Evolutionary conservation across 2,329 filamentous ascomycete species (phyloP).

Genomic region (Pyricularia sp.): DNA sequence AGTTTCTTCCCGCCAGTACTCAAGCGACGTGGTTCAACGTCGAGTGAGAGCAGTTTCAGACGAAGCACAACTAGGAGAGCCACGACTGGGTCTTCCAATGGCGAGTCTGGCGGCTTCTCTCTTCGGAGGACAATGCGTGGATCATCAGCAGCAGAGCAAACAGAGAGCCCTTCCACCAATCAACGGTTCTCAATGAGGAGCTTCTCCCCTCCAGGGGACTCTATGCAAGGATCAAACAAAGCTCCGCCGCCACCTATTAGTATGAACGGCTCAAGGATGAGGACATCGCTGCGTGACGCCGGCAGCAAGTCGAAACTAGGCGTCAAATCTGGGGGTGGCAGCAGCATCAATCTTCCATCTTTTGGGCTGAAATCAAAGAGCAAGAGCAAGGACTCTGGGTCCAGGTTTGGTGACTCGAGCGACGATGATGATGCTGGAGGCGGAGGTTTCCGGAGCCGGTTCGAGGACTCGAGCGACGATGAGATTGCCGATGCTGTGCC

Average conservation of each 20-base stretch:
- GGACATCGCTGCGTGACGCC: constrained; percentile 5
- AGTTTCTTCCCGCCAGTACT: constrained; percentile 24
- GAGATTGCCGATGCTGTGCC: constrained; percentile 23
- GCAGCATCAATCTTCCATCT: constrained; percentile 29
- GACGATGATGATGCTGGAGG: constrained; percentile 41
- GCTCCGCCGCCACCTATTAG: constrained; percentile 12
- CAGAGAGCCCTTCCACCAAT: constrained; percentile 4
- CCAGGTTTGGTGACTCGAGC: constrained; percentile 53
- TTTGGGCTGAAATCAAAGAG: constrained; percentile 22
- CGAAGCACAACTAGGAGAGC: constrained; percentile 26
- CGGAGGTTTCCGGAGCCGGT: constrained; percentile 43
- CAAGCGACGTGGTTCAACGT: constrained; percentile 49
- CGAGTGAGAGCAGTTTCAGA: constrained; percentile 76
- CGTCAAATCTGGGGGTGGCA: background rate
- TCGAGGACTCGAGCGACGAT: constrained; percentile 66
- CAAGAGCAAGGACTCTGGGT: constrained; percentile 27
- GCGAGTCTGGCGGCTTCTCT: constrained; percentile 34
- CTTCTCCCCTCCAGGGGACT: constrained; percentile 51
- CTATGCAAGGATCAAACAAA: constrained; percentile 29
- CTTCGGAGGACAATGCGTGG: constrained; percentile 70
- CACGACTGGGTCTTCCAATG: background rate
- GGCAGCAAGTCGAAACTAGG: constrained; percentile 9
- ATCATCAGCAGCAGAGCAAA: constrained; percentile 16
- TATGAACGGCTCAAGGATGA: constrained; percentile 7
- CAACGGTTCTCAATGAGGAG: constrained; percentile 59